These are phyloP conservation scores for Schwanniomyces vanrijiae DNA, from an alignment of 805 yeast genomes.

Conservation along the genomic window DNA sequence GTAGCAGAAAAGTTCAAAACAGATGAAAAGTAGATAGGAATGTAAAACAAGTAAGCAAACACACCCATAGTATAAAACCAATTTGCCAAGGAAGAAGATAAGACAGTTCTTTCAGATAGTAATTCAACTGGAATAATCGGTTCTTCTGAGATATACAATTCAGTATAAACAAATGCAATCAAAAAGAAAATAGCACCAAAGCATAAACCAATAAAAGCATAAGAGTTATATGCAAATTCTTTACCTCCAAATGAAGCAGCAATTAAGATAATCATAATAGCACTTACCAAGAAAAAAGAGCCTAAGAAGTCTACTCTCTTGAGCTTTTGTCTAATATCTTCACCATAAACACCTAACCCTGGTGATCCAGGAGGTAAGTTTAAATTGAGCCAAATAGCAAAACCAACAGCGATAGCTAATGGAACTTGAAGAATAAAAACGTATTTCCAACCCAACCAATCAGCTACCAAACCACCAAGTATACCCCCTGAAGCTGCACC, in stretches of 20 bases:
- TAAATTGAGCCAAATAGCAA: constrained; percentile 37
- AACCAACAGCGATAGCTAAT: constrained; percentile 41
- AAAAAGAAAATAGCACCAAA: constrained; percentile 33
- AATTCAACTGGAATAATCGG: constrained; percentile 70
- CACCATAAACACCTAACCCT: constrained; percentile 52
- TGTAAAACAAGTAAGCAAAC: constrained; percentile 62
- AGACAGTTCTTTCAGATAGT: constrained; percentile 56
- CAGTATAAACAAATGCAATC: constrained; percentile 50
- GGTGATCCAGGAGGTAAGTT: constrained; percentile 55
- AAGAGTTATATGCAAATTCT: constrained; percentile 47
- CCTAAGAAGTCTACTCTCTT: constrained; percentile 70
- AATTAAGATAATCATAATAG: constrained; percentile 58
- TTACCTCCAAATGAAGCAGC: constrained; percentile 69
- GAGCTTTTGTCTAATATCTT: constrained; percentile 47
- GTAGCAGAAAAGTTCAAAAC: constrained; percentile 55
- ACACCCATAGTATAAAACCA: constrained; percentile 72
- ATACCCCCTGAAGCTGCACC: constrained; percentile 56
- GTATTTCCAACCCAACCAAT: constrained; percentile 51
- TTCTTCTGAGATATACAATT: constrained; percentile 51
- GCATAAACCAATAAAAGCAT: constrained; percentile 35
- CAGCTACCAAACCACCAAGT: constrained; percentile 55
- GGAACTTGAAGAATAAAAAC: constrained; percentile 44
- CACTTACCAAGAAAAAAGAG: constrained; percentile 54
- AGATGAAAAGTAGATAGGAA: constrained; percentile 66
- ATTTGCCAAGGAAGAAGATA: constrained; percentile 64